These are phyloP conservation scores for Botrytis deweyae DNA, from an alignment of 2,329 filamentous ascomycete genomes.

Conservation along the genomic window DNA sequence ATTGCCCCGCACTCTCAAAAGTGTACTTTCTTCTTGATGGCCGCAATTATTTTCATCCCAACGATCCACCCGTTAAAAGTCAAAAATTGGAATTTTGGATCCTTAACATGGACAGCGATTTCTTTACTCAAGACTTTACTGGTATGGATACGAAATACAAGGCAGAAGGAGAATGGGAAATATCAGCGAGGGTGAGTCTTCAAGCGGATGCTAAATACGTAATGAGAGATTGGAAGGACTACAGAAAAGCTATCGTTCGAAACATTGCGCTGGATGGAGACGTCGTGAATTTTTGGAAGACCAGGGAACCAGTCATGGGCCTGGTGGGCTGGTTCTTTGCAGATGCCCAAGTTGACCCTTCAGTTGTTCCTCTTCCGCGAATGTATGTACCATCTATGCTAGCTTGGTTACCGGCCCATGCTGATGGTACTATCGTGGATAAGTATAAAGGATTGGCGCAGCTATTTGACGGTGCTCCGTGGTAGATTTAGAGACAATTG, in stretches of 20 bases:
- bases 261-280: neutral
- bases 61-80: neutral
- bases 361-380: neutral
- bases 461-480: neutral
- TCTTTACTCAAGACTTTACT: neutral
- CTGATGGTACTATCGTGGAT: neutral
- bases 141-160: neutral
- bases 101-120: neutral
- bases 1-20: neutral
- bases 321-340: neutral
- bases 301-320: neutral
- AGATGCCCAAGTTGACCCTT: neutral
- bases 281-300: neutral
- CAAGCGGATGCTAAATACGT: neutral
- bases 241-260: neutral
- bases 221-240: neutral
- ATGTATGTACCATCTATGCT: neutral
- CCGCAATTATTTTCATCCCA: neutral
- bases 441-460: conserved; percentile 11
- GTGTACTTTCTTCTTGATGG: neutral
- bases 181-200: neutral
- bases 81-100: neutral
- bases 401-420: neutral
- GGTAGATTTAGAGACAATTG: neutral
- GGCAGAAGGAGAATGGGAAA: neutral